A percentile compares a stretch with the other conserved stretches of the same genome.
Evolutionary conservation across 202 grass and related monocot genomes (phyloP).

Genomic region (Musa balbisiana): DNA sequence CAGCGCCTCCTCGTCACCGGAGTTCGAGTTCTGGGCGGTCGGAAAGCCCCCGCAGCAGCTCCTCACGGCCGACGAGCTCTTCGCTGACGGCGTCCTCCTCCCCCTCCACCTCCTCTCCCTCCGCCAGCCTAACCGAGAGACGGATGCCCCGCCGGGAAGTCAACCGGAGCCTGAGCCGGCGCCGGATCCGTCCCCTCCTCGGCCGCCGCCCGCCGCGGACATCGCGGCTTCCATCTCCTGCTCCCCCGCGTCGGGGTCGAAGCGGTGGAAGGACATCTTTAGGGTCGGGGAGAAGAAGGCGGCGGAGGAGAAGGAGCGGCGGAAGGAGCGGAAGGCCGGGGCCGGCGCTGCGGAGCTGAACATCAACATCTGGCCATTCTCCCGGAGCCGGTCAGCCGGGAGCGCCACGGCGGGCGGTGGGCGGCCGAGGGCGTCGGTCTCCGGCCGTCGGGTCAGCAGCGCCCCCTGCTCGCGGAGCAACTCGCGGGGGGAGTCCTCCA

Average conservation of each 20-base stretch:
- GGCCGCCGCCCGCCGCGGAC: constrained; percentile 1
- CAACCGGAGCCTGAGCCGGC: constrained; percentile 1
- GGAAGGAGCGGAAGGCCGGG: constrained; percentile 11
- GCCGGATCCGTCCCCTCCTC: neutral
- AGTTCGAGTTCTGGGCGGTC: constrained; percentile 77
- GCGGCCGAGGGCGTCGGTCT: constrained; percentile 5
- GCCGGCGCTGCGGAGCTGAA: constrained; percentile 41
- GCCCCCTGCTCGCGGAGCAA: constrained; percentile 79
- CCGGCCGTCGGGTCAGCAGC: constrained; percentile 44
- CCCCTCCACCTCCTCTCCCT: constrained; percentile 27
- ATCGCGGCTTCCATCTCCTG: neutral
- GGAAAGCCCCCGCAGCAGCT: constrained; percentile 25
- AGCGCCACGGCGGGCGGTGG: constrained; percentile 10
- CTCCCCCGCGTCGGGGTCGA: constrained; percentile 24
- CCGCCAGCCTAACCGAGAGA: neutral
- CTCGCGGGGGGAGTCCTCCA: constrained; percentile 49
- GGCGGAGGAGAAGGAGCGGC: constrained; percentile 30
- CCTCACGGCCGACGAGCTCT: constrained; percentile 60
- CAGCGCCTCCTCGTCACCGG: constrained; percentile 38
- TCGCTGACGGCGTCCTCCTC: constrained; percentile 59
- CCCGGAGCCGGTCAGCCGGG: constrained; percentile 59
- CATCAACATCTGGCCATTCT: constrained; percentile 91
- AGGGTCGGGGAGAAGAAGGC: constrained; percentile 32
- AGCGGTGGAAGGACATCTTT: constrained; percentile 81
- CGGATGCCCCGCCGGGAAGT: neutral